phyloP scores from a whole-genome alignment of 805 yeast species.

The Suhomyces tanzawaensis region DNA sequence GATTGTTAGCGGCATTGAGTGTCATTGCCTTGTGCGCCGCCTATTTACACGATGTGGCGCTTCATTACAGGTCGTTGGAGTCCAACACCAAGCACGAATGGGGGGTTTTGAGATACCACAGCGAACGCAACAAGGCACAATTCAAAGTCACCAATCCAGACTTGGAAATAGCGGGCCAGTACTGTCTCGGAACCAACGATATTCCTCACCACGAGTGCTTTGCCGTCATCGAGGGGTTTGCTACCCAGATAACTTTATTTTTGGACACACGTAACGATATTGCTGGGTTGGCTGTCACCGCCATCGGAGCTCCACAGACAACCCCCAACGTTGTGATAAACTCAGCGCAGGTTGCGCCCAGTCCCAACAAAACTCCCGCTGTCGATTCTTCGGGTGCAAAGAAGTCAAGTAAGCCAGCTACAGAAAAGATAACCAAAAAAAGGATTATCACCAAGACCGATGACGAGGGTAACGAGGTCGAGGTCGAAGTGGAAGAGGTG shows the following conservation, averaged over 20 bases:
- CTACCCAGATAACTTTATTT: conserved; percentile 1
- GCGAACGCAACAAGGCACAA: conserved; percentile 4
- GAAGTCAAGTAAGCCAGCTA: conserved; percentile 8
- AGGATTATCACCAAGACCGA: conserved; percentile 18
- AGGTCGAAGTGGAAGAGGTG: conserved; percentile 19
- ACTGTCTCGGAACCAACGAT: conserved; percentile 34
- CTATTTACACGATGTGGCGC: not conserved
- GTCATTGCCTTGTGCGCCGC: not conserved
- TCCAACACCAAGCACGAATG: conserved; percentile 6
- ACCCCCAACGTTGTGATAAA: not conserved
- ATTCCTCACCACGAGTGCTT: conserved; percentile 32
- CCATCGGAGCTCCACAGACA: not conserved
- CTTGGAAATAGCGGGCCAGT: conserved; percentile 9
- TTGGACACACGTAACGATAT: conserved; percentile 2
- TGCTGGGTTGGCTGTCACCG: not conserved
- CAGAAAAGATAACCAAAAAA: conserved; percentile 15
- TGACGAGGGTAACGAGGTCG: conserved; percentile 23
- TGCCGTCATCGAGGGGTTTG: conserved; percentile 11
- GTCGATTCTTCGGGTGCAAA: conserved; percentile 7
- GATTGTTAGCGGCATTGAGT: not conserved
- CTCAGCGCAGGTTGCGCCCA: conserved; percentile 18
- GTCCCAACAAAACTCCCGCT: conserved; percentile 30
- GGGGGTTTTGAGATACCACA: conserved; percentile 17
- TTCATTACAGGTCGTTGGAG: not conserved
- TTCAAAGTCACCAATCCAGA: conserved; percentile 8